Base-by-base conservation (phyloP, 306 rosid species). In the Lathyrus aphaca region DNA sequence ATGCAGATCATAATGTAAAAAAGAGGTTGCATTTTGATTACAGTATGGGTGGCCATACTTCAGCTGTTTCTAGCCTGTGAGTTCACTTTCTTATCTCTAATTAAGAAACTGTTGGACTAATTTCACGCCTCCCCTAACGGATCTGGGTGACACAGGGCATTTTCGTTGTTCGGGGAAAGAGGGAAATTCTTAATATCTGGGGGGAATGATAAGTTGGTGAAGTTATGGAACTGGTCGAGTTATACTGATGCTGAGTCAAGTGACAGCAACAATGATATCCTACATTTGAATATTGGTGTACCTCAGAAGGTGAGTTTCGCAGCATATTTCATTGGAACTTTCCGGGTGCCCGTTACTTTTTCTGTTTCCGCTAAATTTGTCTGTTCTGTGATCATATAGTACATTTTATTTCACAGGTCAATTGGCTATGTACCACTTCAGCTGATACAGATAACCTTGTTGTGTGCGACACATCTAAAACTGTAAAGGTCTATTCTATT, bases 161-260 rank as follows among this genome's bases (percentile, higher is more conserved):
- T 94, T 81, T 90, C 94, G 3, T 58, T 74, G 74, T 90, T 90
- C 63, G 98, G 97, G 67, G 94, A 88, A 77, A 88, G 78, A 72
- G 97, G 98, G 65, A 90, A 85, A 58, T 90, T 82, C 81, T 74
- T 93, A 80, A 65, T 93, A 69, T 93, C 97, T 4, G 96, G 98
- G 13, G 98, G 96, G 71, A 86, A 93, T 37, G 98, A 90, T 69
- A 88, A 82, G 75, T 78, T 77, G 40, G 88, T 90, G 80, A 93
- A 93, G 83, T 75, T 93, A 27, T 93, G 97, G 98, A 86, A 90
- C 76, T 90, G 94, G 93, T 76, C 86, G 17, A 66, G 76, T 42
- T 71, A 73, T 82, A 62, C 64, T 49, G 81, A 85, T 57, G 74
- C 23, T 9, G 86, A 77, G 39, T 46, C 56, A 72, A 79, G 79